A percentile compares a stretch with the other conserved stretches of the same genome.
These are phyloP conservation scores for Rubia yunnanensis DNA, from an alignment of 257 asterid species.

Conservation along the genomic window DNA sequence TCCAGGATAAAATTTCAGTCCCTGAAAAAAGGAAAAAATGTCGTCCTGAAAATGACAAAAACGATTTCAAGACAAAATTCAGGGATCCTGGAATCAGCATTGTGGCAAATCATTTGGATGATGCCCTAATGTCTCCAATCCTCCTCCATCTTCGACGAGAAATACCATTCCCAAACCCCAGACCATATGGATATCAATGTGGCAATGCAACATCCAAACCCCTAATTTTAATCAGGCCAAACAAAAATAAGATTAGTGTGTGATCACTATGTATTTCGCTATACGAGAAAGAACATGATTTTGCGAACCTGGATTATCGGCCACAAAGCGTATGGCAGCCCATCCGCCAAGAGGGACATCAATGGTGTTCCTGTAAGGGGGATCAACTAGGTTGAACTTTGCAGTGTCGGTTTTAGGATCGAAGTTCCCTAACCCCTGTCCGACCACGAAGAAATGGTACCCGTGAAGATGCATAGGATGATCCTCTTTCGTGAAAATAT, in stretches of 20 bases:
- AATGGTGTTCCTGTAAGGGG: constrained; percentile 24
- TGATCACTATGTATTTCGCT: too few species aligned
- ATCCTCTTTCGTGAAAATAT: constrained; percentile 21
- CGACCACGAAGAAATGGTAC: constrained; percentile 24
- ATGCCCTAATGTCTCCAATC: constrained; percentile 17
- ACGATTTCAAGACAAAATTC: not conserved
- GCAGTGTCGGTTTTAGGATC: constrained; percentile 23
- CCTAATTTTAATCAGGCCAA: constrained; percentile 20
- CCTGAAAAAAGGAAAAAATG: too few species aligned
- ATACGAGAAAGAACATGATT: too few species aligned
- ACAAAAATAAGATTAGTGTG: too few species aligned
- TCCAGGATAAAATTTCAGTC: too few species aligned
- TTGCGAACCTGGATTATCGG: constrained; percentile 32
- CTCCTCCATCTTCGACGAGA: constrained; percentile 30
- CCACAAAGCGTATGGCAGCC: constrained; percentile 27
- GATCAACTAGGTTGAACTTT: constrained; percentile 28
- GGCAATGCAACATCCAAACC: constrained; percentile 32
- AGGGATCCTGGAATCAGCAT: constrained; percentile 9
- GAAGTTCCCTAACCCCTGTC: constrained; percentile 27
- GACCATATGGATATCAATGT: constrained; percentile 22
- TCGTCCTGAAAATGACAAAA: not conserved
- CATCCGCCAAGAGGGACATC: constrained; percentile 33
- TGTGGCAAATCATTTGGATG: constrained; percentile 27
- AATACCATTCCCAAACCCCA: constrained; percentile 29
- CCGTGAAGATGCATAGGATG: constrained; percentile 34